These are phyloP conservation scores for Gnomoniopsis smithogilvyi DNA, from an alignment of 2,329 filamentous ascomycete species.

Conservation along the genomic window DNA sequence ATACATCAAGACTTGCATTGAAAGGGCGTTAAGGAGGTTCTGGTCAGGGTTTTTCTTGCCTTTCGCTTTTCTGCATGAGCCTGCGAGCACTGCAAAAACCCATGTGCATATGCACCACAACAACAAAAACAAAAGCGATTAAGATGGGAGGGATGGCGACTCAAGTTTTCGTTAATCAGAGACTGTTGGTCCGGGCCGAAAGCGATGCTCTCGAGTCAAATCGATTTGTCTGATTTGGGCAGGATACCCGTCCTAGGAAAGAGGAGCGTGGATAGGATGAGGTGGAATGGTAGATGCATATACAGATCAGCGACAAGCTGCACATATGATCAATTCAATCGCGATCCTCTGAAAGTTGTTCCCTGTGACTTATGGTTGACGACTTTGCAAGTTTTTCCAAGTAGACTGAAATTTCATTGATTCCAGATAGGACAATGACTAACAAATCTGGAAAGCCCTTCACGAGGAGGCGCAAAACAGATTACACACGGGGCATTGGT, in stretches of 20 bases:
- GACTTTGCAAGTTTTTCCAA: neutral
- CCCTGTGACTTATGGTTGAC: neutral
- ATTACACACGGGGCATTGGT: no score
- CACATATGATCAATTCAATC: slow-evolving; percentile 6
- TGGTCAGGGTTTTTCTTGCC: neutral
- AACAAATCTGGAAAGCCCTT: no score
- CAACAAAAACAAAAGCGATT: neutral
- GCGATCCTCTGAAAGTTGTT: neutral
- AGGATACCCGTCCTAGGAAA: neutral
- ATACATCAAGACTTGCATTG: slow-evolving; percentile 6
- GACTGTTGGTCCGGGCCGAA: neutral
- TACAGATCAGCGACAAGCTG: neutral
- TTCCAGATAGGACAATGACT: no score
- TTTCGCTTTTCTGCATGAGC: neutral
- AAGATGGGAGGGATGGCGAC: neutral
- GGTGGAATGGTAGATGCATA: neutral
- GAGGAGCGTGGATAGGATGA: neutral
- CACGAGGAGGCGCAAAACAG: no score
- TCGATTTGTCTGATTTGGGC: neutral
- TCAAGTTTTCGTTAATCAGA: neutral
- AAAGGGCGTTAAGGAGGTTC: slow-evolving; percentile 9
- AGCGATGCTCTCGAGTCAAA: neutral
- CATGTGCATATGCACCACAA: neutral
- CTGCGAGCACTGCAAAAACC: neutral
- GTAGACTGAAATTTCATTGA: no score